Percentiles rank a stretch among this genome's conserved stretches.
These are phyloP conservation scores for Coniferiporia sulphurascens DNA, from an alignment of 1,284 basidiomycete genomes.

Conservation along the genomic window DNA sequence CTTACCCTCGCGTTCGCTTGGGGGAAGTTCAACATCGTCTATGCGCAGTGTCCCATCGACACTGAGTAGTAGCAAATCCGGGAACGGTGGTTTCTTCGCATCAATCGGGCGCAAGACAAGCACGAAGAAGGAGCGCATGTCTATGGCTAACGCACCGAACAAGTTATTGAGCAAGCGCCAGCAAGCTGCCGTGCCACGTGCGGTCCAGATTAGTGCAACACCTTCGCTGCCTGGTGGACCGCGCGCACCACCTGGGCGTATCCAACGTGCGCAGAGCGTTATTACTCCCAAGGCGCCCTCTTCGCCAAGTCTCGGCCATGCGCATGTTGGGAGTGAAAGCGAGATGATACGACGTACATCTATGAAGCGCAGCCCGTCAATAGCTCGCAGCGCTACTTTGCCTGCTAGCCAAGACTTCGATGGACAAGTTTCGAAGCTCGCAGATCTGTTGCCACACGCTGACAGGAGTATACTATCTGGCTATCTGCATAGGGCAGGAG, in stretches of 20 bases:
- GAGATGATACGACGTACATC: constrained; percentile 1
- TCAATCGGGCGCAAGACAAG: constrained; percentile 71
- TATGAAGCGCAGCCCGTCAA: constrained; percentile 14
- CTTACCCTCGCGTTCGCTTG: constrained; percentile 18
- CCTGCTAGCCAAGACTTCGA: constrained; percentile 47
- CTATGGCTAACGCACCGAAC: constrained; percentile 25
- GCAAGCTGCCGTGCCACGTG: constrained; percentile 31
- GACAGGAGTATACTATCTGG: constrained; percentile 63
- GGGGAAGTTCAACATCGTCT: constrained; percentile 6
- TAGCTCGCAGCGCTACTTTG: neutral
- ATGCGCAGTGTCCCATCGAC: constrained; percentile 22
- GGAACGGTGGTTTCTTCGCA: constrained; percentile 54
- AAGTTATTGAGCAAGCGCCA: constrained; percentile 38
- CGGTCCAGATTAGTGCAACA: constrained; percentile 34
- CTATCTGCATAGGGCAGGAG: constrained; percentile 63
- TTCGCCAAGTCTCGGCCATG: constrained; percentile 31
- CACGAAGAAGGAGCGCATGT: constrained; percentile 36
- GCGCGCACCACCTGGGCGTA: constrained; percentile 59
- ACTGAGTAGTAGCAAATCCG: constrained; percentile 34
- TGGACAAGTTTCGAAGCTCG: constrained; percentile 66
- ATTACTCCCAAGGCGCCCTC: constrained; percentile 36
- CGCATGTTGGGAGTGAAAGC: constrained; percentile 1
- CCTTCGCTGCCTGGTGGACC: constrained; percentile 72
- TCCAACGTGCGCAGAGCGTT: constrained; percentile 63
- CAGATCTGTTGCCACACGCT: constrained; percentile 72